Evolutionary conservation across 768 basidiomycete species (phyloP).

Genomic region (Dioszegia crocea): DNA sequence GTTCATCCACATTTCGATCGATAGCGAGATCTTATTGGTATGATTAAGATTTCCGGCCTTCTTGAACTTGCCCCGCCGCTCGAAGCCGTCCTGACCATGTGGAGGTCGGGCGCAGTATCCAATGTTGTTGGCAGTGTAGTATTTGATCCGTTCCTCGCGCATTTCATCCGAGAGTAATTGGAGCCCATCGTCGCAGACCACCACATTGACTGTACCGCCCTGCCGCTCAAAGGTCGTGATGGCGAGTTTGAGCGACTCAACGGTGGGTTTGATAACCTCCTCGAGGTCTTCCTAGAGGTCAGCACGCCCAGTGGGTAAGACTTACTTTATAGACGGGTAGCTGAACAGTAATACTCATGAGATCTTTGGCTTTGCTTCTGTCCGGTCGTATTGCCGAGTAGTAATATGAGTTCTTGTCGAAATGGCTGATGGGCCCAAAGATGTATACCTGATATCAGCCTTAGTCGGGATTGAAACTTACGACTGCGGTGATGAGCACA

Average conservation of each 20-base stretch:
- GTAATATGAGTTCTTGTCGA: slow-evolving; percentile 75
- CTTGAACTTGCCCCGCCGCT: slow-evolving; percentile 84
- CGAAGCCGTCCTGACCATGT: slow-evolving; percentile 66
- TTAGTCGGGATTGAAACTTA: slow-evolving; percentile 15
- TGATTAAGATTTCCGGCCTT: slow-evolving; percentile 76
- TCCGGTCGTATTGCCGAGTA: slow-evolving; percentile 57
- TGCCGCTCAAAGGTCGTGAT: slow-evolving; percentile 86
- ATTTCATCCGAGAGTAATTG: slow-evolving; percentile 64
- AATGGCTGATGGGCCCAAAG: slow-evolving; percentile 78
- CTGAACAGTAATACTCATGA: slow-evolving; percentile 28
- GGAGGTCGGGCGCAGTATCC: slow-evolving; percentile 78
- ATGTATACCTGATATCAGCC: slow-evolving; percentile 29
- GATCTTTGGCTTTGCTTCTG: slow-evolving; percentile 34
- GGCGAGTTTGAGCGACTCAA: slow-evolving; percentile 73
- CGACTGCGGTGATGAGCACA: slow-evolving; percentile 50
- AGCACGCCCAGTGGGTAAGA: too few species aligned
- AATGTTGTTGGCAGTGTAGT: slow-evolving; percentile 67
- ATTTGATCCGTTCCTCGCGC: slow-evolving; percentile 62
- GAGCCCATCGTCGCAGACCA: slow-evolving; percentile 79
- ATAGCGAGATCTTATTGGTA: slow-evolving; percentile 63
- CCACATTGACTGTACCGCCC: slow-evolving; percentile 72
- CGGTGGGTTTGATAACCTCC: slow-evolving; percentile 55
- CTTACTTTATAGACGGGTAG: slow-evolving; percentile 25
- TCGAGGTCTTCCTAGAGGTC: slow-evolving; percentile 51
- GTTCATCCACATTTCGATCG: slow-evolving; percentile 56